A percentile compares a stretch with the other conserved stretches of the same genome.
These are phyloP conservation scores for Arabidopsis arenosa DNA, from an alignment of 345 rosid genomes.

Conservation along the genomic window DNA sequence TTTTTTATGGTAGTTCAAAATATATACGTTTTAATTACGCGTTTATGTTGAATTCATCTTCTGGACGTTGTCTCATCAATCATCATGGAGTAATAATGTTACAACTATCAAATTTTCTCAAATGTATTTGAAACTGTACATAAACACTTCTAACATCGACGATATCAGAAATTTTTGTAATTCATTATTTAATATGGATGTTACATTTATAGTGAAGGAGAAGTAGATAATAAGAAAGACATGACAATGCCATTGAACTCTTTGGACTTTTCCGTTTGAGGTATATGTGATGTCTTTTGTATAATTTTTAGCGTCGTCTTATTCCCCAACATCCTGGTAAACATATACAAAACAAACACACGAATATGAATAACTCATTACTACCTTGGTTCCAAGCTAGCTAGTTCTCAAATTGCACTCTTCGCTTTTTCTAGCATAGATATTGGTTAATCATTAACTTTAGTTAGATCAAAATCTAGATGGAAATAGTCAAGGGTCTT, in stretches of 20 bases:
- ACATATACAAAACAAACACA: slow-evolving; percentile 6
- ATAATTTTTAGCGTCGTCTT: slow-evolving; percentile 67
- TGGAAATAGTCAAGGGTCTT: slow-evolving; percentile 13
- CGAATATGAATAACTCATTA: neutral
- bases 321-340: slow-evolving; percentile 72
- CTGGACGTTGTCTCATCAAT: neutral
- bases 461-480: neutral
- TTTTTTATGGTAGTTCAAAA: too few relatives aligned
- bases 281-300: slow-evolving; percentile 68
- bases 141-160: neutral
- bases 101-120: neutral
- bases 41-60: neutral
- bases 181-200: neutral
- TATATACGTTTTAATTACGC: too few relatives aligned
- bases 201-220: slow-evolving; percentile 16
- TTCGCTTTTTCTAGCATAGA: neutral
- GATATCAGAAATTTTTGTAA: neutral
- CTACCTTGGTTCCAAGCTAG: neutral
- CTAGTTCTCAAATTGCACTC: neutral
- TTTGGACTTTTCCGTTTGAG: slow-evolving; percentile 64
- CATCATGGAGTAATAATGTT: neutral
- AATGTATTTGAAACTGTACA: neutral
- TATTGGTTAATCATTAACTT: neutral
- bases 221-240: slow-evolving; percentile 50
- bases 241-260: slow-evolving; percentile 58